These are phyloP conservation scores for Flueggea neowawraea DNA, from an alignment of 441 rosid species.

Conservation along the genomic window DNA sequence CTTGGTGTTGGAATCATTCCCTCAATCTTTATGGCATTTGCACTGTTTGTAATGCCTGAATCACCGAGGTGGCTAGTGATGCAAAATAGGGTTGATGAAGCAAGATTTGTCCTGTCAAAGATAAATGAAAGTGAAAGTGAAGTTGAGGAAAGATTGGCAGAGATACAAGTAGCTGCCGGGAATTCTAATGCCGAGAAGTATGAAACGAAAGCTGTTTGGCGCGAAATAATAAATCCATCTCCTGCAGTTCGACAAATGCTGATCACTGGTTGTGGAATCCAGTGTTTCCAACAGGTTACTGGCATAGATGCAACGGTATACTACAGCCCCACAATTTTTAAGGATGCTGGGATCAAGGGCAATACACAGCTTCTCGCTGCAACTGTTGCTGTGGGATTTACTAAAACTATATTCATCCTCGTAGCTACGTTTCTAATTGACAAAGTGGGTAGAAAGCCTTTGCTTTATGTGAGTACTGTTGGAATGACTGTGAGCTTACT, in stretches of 20 bases:
- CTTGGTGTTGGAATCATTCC: conserved; percentile 87
- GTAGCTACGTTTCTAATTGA: conserved; percentile 78
- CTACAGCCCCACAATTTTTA: conserved; percentile 76
- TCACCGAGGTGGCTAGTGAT: conserved; percentile 88
- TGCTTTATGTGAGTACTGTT: conserved; percentile 75
- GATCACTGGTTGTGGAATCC: conserved; percentile 78
- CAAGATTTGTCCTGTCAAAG: conserved; percentile 60
- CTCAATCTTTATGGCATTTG: conserved; percentile 61
- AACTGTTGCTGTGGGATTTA: conserved; percentile 76
- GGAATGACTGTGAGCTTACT: conserved; percentile 81
- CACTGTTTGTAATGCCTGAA: conserved; percentile 80
- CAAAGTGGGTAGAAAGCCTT: conserved; percentile 71
- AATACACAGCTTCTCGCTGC: conserved; percentile 75
- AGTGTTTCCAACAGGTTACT: conserved; percentile 82
- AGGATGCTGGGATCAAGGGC: conserved; percentile 61
- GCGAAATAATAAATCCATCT: conserved; percentile 66
- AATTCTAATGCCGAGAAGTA: conserved; percentile 23
- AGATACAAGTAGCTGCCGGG: conserved; percentile 67
- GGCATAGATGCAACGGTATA: conserved; percentile 89
- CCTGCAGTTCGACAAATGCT: conserved; percentile 65
- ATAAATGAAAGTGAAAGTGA: conserved; percentile 64
- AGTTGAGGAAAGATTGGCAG: conserved; percentile 73
- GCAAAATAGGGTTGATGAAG: conserved; percentile 69
- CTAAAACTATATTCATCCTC: conserved; percentile 66
- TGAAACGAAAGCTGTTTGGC: conserved; percentile 57